Percentiles rank a stretch among this genome's conserved stretches.
phyloP scores from a whole-genome alignment of 2,329 filamentous ascomycete species.

The Hawksworthiomyces lignivorus region DNA sequence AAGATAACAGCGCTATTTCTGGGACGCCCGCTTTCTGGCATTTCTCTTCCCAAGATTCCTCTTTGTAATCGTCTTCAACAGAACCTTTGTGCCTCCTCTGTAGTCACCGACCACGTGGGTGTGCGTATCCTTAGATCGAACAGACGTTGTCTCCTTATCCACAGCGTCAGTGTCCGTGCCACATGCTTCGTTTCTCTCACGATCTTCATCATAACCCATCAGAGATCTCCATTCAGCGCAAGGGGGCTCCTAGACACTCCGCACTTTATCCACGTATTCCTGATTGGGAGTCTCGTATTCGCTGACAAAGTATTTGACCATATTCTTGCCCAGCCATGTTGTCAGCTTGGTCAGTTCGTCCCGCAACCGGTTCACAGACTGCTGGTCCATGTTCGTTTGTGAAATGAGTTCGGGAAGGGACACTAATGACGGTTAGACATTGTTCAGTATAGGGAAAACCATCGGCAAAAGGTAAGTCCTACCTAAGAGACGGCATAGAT shows the following conservation, averaged over 20 bases:
- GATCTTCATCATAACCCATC: no score
- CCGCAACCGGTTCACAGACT: constrained; percentile 76
- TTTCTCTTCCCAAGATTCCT: no score
- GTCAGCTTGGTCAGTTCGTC: constrained; percentile 85
- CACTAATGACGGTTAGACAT: constrained; percentile 42
- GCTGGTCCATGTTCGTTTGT: constrained; percentile 95
- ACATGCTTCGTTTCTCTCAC: no score
- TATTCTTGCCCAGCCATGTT: constrained; percentile 73
- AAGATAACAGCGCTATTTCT: no score
- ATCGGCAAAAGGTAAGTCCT: constrained; percentile 25
- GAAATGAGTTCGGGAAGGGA: constrained; percentile 87
- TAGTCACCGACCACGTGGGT: no score
- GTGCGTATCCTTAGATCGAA: no score
- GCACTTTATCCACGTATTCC: constrained; percentile 64
- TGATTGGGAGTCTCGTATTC: constrained; percentile 67
- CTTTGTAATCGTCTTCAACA: no score
- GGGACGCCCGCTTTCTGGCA: no score
- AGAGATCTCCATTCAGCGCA: background rate
- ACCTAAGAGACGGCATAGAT: constrained; percentile 85
- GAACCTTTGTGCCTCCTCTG: no score
- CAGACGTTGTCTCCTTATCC: no score
- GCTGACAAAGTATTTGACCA: constrained; percentile 66
- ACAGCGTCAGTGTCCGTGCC: no score
- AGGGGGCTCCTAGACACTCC: constrained; percentile 27
- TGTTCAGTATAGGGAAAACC: background rate